A percentile compares a stretch with the other conserved stretches of the same genome.
Conservation (phyloP, 2,329 filamentous ascomycete species). For the Ceratocystis diversiconidia region DNA sequence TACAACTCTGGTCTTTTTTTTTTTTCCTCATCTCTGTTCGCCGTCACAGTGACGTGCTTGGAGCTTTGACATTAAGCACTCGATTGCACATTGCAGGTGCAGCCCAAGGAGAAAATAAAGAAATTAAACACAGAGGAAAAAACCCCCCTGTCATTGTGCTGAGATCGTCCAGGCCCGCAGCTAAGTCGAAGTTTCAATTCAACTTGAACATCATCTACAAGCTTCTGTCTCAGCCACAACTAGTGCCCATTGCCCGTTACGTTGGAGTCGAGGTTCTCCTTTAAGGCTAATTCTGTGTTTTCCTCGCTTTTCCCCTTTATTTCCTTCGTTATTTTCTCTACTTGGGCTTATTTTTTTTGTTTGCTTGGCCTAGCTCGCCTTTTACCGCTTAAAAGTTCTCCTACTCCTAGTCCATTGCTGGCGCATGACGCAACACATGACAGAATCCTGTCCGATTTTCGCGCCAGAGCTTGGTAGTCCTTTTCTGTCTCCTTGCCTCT, state of each 20-base stretch:
- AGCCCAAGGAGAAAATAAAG: too few relatives aligned
- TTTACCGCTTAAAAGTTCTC: constrained; percentile 2
- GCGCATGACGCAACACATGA: constrained; percentile 17
- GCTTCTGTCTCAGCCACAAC: not conserved
- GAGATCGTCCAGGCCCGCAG: not conserved
- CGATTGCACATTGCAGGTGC: not conserved
- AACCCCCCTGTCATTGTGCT: not conserved
- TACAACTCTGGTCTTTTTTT: constrained; percentile 3
- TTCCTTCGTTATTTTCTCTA: not conserved
- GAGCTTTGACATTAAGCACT: constrained; percentile 13
- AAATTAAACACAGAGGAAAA: not conserved
- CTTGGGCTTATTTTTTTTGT: not conserved
- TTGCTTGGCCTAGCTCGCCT: not conserved
- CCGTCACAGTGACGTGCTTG: constrained; percentile 15
- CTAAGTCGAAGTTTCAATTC: not conserved
- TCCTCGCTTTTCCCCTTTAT: constrained; percentile 5
- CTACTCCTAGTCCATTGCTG: not conserved
- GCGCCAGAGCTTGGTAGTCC: constrained; percentile 15
- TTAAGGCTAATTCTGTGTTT: constrained; percentile 16
- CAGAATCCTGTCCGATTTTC: constrained; percentile 15
- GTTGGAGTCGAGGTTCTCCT: not conserved
- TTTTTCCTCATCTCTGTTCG: constrained; percentile 9
- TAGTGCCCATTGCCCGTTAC: not conserved
- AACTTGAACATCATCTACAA: not conserved
- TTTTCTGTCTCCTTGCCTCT: constrained; percentile 7